A percentile compares a stretch with the other conserved stretches of the same genome.
Evolutionary conservation across 768 basidiomycete genomes (phyloP).

Genomic region (Boletus pseudopeckii): DNA sequence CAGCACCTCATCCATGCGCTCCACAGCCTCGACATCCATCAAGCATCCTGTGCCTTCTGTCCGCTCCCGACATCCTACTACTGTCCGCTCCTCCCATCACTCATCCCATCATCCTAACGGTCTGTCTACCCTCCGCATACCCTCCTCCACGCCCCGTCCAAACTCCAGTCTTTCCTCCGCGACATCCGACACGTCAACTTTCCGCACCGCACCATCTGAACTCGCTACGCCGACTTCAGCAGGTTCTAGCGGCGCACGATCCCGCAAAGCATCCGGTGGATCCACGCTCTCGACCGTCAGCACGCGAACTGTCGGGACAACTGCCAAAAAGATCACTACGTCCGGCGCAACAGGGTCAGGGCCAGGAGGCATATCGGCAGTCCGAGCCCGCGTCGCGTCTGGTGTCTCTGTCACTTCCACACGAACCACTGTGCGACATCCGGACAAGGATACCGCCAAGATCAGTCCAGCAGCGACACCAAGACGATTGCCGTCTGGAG

Average conservation of each 20-base stretch:
- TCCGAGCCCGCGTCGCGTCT: constrained; percentile 24
- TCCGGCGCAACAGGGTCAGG: constrained; percentile 5
- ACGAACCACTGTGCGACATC: constrained; percentile 24
- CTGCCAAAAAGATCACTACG: constrained; percentile 9
- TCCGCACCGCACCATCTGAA: constrained; percentile 31
- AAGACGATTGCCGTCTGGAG: constrained; percentile 22
- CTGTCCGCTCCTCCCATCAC: constrained; percentile 26
- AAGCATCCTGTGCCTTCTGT: constrained; percentile 17
- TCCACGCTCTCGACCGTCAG: constrained; percentile 31
- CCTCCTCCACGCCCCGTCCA: constrained; percentile 26
- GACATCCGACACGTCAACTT: constrained; percentile 27
- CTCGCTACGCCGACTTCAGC: constrained; percentile 28
- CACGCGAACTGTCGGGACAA: constrained; percentile 31
- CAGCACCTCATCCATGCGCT: constrained; percentile 23
- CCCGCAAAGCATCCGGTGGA: constrained; percentile 29
- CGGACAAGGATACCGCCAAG: constrained; percentile 20
- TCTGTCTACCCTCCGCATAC: constrained; percentile 30
- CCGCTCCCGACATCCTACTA: constrained; percentile 20
- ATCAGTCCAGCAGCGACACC: constrained; percentile 18
- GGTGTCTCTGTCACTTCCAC: constrained; percentile 26
- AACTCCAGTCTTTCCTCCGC: constrained; percentile 30
- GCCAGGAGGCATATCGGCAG: constrained; percentile 4
- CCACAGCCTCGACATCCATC: constrained; percentile 14
- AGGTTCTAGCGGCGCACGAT: constrained; percentile 22
- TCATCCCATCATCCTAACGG: constrained; percentile 21